Evolutionary conservation across 2,329 filamentous ascomycete genomes (phyloP).

Genomic region (Colletotrichum sp.): DNA sequence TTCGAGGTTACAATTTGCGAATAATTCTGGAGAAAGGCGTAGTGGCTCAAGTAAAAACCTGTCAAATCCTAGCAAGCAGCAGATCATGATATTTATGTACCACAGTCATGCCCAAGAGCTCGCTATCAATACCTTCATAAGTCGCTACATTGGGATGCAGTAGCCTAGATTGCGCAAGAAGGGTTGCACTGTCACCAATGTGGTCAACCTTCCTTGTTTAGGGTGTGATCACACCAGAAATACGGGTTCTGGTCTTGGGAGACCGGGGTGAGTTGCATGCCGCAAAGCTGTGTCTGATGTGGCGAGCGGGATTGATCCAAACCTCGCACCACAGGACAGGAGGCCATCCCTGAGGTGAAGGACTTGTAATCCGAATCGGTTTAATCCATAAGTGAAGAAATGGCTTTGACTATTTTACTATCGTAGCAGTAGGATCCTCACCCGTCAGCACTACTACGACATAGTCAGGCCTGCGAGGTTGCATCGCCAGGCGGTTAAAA

Average conservation of each 20-base stretch:
- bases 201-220: background rate
- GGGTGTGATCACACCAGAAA: background rate
- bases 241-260: background rate
- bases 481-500: background rate
- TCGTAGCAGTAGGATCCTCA: background rate
- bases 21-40: background rate
- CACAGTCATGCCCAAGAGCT: background rate
- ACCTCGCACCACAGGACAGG: background rate
- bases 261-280: background rate
- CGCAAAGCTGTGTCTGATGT: background rate
- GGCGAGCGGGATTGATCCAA: background rate
- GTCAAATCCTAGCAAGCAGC: background rate
- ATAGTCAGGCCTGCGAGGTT: background rate
- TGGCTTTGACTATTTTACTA: background rate
- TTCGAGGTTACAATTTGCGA: background rate
- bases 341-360: background rate
- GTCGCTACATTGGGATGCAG: background rate
- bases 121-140: background rate
- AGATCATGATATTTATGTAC: background rate
- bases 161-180: background rate
- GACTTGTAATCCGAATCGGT: background rate
- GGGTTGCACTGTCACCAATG: background rate
- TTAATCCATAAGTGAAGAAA: fast-evolving
- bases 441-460: background rate
- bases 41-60: background rate